Evolutionary conservation across 2,329 filamentous ascomycete genomes (phyloP).

Genomic region (Macrophomina tecta): DNA sequence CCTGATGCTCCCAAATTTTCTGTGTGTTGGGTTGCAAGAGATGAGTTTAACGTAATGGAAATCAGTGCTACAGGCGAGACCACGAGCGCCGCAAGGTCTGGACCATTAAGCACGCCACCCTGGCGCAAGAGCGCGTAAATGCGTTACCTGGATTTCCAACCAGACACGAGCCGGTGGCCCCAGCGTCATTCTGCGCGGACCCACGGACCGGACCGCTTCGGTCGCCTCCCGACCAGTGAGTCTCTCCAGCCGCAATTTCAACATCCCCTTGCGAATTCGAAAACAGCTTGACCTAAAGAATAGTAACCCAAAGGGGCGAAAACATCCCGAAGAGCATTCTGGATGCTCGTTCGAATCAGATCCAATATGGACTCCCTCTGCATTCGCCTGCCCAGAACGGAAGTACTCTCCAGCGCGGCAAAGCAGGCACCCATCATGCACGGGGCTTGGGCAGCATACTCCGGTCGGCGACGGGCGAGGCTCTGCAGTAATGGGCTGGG

Average conservation of each 20-base stretch:
- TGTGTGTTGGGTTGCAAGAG: slow-evolving; percentile 1
- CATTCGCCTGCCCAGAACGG: neutral
- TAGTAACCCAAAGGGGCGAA: slow-evolving; percentile 13
- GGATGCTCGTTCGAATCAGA: neutral
- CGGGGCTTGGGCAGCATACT: neutral
- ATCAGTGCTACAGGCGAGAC: neutral
- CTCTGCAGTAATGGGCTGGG: neutral
- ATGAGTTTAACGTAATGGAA: slow-evolving; percentile 6
- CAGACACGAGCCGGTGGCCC: neutral
- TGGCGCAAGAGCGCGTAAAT: slow-evolving; percentile 7
- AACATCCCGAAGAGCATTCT: slow-evolving; percentile 19
- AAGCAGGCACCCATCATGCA: neutral
- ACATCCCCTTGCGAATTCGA: slow-evolving; percentile 4
- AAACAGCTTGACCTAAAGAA: neutral
- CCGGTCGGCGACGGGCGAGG: neutral
- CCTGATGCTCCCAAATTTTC: neutral
- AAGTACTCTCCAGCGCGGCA: slow-evolving; percentile 8
- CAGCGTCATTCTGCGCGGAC: neutral
- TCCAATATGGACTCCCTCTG: neutral
- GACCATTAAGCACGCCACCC: slow-evolving; percentile 6
- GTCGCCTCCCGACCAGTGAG: neutral
- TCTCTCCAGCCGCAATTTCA: neutral
- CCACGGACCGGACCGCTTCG: slow-evolving; percentile 9
- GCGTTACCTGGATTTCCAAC: slow-evolving; percentile 12
- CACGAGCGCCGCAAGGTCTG: neutral